A percentile compares a stretch with the other conserved stretches of the same genome.
phyloP scores from a whole-genome alignment of 1,139 yeast genomes.

The Yamadazyma conglobata region DNA sequence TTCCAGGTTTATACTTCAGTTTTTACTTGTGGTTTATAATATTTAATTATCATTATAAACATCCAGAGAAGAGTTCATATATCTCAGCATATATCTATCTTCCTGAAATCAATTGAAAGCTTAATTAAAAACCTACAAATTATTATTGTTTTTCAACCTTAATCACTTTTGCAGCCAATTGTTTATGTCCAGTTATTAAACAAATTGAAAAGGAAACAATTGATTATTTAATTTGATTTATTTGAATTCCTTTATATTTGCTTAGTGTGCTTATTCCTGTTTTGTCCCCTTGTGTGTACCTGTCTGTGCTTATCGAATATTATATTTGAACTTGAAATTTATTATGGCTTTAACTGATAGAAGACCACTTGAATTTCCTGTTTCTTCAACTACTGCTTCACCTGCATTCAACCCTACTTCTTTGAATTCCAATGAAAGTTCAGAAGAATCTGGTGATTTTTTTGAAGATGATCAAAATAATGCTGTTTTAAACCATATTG shows the following conservation, averaged over 20 bases:
- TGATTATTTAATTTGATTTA: too few relatives aligned
- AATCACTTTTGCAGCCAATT: too few relatives aligned
- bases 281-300: conserved; percentile 4
- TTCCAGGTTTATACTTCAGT: too few relatives aligned
- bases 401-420: conserved; percentile 47
- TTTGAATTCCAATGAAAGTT: too few relatives aligned
- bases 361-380: conserved; percentile 50
- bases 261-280: conserved; percentile 1
- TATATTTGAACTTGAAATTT: not conserved
- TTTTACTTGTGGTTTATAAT: conserved; percentile 16
- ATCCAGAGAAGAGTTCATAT: conserved; percentile 2
- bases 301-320: conserved; percentile 2
- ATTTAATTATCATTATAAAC: conserved; percentile 17
- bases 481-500: conserved; percentile 4
- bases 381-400: conserved; percentile 35
- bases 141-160: too few relatives aligned
- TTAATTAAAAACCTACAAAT: too few relatives aligned
- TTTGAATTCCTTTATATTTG: too few relatives aligned
- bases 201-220: too few relatives aligned
- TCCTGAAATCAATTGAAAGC: conserved; percentile 1
- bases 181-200: too few relatives aligned
- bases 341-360: conserved; percentile 56
- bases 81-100: conserved; percentile 1
- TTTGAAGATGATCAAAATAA: not conserved
- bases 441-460: too few relatives aligned